Evolutionary conservation across 208 protist species (phyloP).

Genomic region (Acanthamoeba rhysodes): DNA sequence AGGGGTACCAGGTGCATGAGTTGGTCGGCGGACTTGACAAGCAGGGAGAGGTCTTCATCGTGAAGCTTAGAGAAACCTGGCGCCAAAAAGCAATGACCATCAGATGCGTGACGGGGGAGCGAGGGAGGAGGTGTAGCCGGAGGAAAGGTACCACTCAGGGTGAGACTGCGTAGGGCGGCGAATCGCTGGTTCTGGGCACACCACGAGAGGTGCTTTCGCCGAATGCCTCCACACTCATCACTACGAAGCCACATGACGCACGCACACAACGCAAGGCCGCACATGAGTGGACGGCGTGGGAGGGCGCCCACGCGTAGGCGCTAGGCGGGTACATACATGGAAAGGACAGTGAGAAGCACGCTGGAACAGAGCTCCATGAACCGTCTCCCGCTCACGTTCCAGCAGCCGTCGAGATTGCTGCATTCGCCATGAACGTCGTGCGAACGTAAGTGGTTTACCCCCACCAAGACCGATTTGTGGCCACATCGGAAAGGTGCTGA

Average conservation of each 20-base stretch:
- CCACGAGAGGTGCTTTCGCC: slow-evolving; percentile 1
- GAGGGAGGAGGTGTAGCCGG: neutral
- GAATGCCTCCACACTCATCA: slow-evolving; percentile 29
- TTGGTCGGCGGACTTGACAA: slow-evolving; percentile 29
- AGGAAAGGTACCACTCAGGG: neutral
- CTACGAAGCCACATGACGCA: neutral
- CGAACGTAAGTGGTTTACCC: no score
- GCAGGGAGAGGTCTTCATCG: neutral
- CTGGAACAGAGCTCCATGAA: slow-evolving; percentile 4
- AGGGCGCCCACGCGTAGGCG: no score
- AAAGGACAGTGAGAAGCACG: slow-evolving; percentile 12
- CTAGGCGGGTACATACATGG: neutral
- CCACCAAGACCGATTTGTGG: neutral
- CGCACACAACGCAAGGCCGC: neutral
- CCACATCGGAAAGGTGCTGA: neutral
- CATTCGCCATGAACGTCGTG: neutral
- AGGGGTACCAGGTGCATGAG: neutral
- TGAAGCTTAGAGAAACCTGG: slow-evolving; percentile 7
- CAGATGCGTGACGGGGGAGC: neutral
- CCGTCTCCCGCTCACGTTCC: neutral
- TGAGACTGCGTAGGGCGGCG: neutral
- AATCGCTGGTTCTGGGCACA: slow-evolving; percentile 36
- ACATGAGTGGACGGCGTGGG: no score
- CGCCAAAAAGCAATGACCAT: neutral
- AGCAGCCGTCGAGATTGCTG: slow-evolving; percentile 18